A percentile compares a stretch with the other conserved stretches of the same genome.
These are phyloP conservation scores for Neurospora discreta DNA, from an alignment of 495 filamentous ascomycete genomes.

Conservation along the genomic window DNA sequence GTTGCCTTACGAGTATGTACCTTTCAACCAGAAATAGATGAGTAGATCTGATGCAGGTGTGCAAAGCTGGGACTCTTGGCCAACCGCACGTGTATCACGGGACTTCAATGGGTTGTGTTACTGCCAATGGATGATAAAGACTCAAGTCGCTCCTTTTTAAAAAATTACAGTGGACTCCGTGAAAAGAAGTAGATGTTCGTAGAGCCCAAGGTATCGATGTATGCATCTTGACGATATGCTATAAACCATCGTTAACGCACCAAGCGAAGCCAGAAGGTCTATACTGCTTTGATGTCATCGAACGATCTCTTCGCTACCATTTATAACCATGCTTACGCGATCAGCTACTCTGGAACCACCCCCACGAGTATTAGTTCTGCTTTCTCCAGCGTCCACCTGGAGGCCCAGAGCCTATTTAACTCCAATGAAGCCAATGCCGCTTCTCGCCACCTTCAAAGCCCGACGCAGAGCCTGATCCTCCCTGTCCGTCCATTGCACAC, in stretches of 20 bases:
- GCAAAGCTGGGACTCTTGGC: no score
- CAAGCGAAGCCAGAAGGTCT: neutral
- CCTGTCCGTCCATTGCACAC: constrained; percentile 79
- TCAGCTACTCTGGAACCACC: neutral
- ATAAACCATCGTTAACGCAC: neutral
- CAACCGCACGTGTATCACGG: neutral
- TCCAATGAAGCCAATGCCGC: constrained; percentile 71
- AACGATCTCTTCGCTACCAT: neutral
- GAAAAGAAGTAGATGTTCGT: neutral
- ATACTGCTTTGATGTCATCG: neutral
- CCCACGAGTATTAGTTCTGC: neutral
- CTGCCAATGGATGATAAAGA: neutral
- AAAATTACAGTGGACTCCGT: neutral
- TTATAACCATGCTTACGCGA: neutral
- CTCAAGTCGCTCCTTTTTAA: neutral
- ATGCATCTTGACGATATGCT: neutral
- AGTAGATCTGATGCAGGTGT: no score
- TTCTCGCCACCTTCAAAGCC: constrained; percentile 57
- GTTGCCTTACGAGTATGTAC: no score
- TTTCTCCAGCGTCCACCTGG: neutral
- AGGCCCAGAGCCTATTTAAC: constrained; percentile 46
- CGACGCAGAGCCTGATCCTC: constrained; percentile 70
- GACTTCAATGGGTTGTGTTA: neutral
- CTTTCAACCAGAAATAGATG: no score
- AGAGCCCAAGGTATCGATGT: neutral